A percentile compares a stretch with the other conserved stretches of the same genome.
phyloP scores from a whole-genome alignment of 495 filamentous ascomycete genomes.

The Trichoderma parareesei region DNA sequence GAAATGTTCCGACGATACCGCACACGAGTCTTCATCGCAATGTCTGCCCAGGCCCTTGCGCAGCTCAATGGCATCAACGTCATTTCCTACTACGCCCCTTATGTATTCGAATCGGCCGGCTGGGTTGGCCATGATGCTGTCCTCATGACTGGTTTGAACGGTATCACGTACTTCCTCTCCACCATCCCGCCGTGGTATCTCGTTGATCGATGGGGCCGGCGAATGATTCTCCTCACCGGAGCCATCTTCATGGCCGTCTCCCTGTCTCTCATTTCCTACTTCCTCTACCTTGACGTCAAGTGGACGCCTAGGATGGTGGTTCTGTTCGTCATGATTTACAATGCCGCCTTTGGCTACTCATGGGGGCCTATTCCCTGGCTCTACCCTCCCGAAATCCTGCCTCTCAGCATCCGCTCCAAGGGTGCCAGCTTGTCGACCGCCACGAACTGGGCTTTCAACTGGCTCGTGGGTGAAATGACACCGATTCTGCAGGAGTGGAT shows the following conservation, averaged over 20 bases:
- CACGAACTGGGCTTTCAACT: constrained; percentile 97
- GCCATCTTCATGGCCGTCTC: constrained; percentile 87
- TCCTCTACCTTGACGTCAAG: constrained; percentile 76
- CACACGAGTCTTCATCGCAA: constrained; percentile 92
- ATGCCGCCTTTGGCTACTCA: constrained; percentile 95
- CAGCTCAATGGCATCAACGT: constrained; percentile 99
- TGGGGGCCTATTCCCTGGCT: constrained; percentile 99
- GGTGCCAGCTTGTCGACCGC: constrained; percentile 95
- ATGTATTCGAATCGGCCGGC: constrained; percentile 92
- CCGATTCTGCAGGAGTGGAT: constrained; percentile 86
- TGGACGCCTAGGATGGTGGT: constrained; percentile 80
- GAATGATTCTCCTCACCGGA: constrained; percentile 82
- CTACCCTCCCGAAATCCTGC: constrained; percentile 95
- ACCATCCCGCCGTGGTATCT: constrained; percentile 97
- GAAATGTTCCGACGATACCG: constrained; percentile 95
- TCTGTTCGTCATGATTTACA: constrained; percentile 95
- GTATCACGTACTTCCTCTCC: constrained; percentile 78
- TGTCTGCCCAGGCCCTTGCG: constrained; percentile 94
- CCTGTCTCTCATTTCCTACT: constrained; percentile 89
- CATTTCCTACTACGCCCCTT: constrained; percentile 95
- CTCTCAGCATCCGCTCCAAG: constrained; percentile 94
- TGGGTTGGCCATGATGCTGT: constrained; percentile 87
- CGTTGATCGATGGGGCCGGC: constrained; percentile 86
- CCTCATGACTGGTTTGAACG: constrained; percentile 96
- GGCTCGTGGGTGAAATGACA: constrained; percentile 90